phyloP scores from a whole-genome alignment of 2,329 filamentous ascomycete genomes.

The Neopestalotiopsis sp. region DNA sequence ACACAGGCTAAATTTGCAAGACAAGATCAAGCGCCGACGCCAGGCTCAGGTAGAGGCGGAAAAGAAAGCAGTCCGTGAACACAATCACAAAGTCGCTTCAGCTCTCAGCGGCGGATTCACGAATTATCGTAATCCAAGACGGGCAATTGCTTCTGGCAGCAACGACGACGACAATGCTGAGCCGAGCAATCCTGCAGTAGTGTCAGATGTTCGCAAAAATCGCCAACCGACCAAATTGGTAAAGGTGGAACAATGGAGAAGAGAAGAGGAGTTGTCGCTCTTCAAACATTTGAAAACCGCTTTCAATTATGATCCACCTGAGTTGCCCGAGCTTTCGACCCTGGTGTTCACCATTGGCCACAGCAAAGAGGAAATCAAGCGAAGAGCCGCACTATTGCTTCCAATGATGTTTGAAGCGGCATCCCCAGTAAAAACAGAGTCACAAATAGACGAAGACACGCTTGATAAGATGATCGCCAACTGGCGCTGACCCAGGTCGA shows the following conservation, averaged over 20 bases:
- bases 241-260: slow-evolving; percentile 27
- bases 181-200: not conserved
- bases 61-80: slow-evolving; percentile 24
- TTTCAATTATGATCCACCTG: slow-evolving; percentile 25
- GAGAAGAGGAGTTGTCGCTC: slow-evolving; percentile 32
- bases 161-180: not conserved
- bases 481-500: not conserved
- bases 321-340: slow-evolving; percentile 27
- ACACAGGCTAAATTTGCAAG: slow-evolving; percentile 22
- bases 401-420: slow-evolving; percentile 30
- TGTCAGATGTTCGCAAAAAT: not conserved
- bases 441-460: slow-evolving; percentile 19
- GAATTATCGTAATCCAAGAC: not conserved
- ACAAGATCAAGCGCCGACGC: slow-evolving; percentile 23
- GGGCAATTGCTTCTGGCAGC: not conserved
- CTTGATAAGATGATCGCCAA: slow-evolving; percentile 25
- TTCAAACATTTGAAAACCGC: slow-evolving; percentile 32
- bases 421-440: slow-evolving; percentile 21
- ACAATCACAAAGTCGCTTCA: slow-evolving; percentile 28
- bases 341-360: slow-evolving; percentile 30
- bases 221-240: not conserved
- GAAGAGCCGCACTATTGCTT: slow-evolving; percentile 32
- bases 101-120: slow-evolving; percentile 25
- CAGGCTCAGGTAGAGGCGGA: slow-evolving; percentile 22
- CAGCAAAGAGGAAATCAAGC: slow-evolving; percentile 28